Base-by-base conservation (phyloP, 768 basidiomycete species). In the Sutorius australiensis region DNA sequence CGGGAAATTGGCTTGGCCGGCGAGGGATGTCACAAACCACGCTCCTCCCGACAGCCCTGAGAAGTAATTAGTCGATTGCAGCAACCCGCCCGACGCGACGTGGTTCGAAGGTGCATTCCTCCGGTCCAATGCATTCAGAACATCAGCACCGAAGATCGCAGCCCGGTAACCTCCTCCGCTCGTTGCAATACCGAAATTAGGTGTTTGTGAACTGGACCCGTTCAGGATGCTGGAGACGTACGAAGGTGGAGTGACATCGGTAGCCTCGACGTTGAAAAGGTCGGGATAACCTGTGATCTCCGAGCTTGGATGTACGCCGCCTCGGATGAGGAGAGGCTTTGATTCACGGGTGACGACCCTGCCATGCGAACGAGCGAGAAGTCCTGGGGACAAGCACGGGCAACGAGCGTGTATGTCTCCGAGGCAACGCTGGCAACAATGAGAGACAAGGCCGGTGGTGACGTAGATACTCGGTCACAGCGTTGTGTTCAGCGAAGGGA, bases 141-240 rank as follows among this genome's bases (percentile, higher is more conserved):
- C 72, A 1, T 80, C 83, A 4, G 78, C 82, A 38, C 76, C 77
- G 46, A 76, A 78, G 7, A 80, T 69, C 5, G 80, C 79, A 0
- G 83, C 84, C 13, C 83, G 67, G 45, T 79, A 76, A 0, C 81
- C 78, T 8, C 84, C 84, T 13, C 84, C 84, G 27, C 77, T 79
- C 21, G 75, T 64, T 0, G 82, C 81, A 47, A 83, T 77, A 0
- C 74, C 79, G 6, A 81, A 60, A 17, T 59, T 72, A 4, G 77
- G 77, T 0, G 64, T 54, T 14, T 65, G 46, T 1, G 53, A 27
- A 27, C 55, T 58, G 9, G 55, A 46, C 2, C 57, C 67, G 14
- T n/a, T 51, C 21, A 70, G 50, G 38, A 77, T 73, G 30, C 50
- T 40, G 12, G 65, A 59, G 9, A 73, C 70, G 39, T 77, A 77